These are phyloP conservation scores for Digitaria exilis DNA, from an alignment of 202 grass and related monocot genomes.

Conservation along the genomic window DNA sequence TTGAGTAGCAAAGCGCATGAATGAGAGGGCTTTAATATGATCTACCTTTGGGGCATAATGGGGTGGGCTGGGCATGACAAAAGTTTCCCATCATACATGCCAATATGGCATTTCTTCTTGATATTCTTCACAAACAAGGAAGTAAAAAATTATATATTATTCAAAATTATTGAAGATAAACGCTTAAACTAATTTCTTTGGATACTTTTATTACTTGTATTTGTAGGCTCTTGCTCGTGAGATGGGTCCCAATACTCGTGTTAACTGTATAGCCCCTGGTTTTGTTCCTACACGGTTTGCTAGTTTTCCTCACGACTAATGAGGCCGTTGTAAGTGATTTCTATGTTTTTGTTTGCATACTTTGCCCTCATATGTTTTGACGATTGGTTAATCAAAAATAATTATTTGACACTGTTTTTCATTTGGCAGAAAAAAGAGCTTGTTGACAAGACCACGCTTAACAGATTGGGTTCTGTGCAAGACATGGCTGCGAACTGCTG, in stretches of 20 bases:
- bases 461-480: slow-evolving; percentile 73
- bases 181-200: neutral
- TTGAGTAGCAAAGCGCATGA: neutral
- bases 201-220: slow-evolving; percentile 18
- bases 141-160: neutral
- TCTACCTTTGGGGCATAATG: neutral
- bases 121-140: neutral
- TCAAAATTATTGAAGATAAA: neutral
- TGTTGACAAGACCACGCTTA: slow-evolving; percentile 51
- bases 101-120: neutral
- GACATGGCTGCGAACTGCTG: slow-evolving; percentile 78
- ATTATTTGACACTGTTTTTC: neutral
- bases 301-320: slow-evolving; percentile 75
- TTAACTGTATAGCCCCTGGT: slow-evolving; percentile 98
- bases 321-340: slow-evolving; percentile 72
- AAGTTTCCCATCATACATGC: neutral
- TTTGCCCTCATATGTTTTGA: slow-evolving; percentile 18
- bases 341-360: slow-evolving; percentile 3
- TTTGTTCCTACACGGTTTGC: slow-evolving; percentile 97
- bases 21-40: neutral
- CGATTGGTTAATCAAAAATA: neutral
- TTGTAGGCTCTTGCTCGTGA: slow-evolving; percentile 82
- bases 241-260: slow-evolving; percentile 86
- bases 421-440: slow-evolving; percentile 74
- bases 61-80: neutral